Conservation (phyloP, 805 yeast genomes). For the Millerago galiae region DNA sequence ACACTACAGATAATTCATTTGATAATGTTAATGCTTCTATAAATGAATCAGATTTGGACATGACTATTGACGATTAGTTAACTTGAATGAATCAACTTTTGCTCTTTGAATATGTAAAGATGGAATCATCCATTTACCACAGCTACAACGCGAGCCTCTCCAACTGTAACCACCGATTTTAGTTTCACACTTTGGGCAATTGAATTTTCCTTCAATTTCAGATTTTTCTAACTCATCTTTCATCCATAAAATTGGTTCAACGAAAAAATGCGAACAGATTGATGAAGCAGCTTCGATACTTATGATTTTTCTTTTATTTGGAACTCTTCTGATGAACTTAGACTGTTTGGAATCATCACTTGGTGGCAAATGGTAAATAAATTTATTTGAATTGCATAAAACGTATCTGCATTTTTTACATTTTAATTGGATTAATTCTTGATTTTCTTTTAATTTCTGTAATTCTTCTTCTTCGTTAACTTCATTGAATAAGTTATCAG, state of each 20-base stretch:
- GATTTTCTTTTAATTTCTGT: conserved; percentile 19
- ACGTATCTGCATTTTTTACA: conserved; percentile 79
- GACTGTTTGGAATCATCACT: conserved; percentile 58
- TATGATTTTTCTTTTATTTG: conserved; percentile 53
- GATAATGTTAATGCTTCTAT: conserved; percentile 22
- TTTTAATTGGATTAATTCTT: conserved; percentile 40
- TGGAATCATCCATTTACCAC: conserved; percentile 95
- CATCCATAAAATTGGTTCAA: conserved; percentile 95
- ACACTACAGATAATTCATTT: conserved; percentile 7
- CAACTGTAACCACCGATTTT: conserved; percentile 91
- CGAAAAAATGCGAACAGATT: conserved; percentile 75
- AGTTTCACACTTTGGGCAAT: conserved; percentile 76
- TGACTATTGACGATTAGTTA: conserved; percentile 35
- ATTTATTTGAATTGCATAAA: conserved; percentile 56
- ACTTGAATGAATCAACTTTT: conserved; percentile 58
- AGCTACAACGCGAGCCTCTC: conserved; percentile 91
- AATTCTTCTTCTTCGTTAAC: conserved; percentile 18
- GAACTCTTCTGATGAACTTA: conserved; percentile 57
- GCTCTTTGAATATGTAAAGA: conserved; percentile 77
- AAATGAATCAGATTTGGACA: conserved; percentile 35
- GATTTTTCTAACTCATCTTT: conserved; percentile 56
- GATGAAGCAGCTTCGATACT: conserved; percentile 50
- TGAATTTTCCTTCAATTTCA: conserved; percentile 83
- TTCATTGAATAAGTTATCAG: conserved; percentile 26
- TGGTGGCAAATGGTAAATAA: conserved; percentile 64